Evolutionary conservation across 371 early-diverging fungal genomes (phyloP).

Genomic region (Rhizopus microsporus): DNA sequence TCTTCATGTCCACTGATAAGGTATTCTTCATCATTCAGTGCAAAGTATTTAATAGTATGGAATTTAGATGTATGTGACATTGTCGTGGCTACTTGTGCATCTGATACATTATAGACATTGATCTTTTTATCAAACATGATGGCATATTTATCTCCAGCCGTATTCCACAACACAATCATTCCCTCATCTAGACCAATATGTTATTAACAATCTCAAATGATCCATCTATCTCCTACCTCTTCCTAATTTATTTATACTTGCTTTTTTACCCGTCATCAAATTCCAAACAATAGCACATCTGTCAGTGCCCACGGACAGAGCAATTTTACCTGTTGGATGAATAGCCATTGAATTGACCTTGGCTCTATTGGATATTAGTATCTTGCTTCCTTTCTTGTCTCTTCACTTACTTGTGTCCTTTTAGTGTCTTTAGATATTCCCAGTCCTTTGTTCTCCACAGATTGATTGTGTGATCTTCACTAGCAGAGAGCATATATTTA

Average conservation of each 20-base stretch:
- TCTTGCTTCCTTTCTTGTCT: background rate
- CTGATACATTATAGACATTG: constrained; percentile 69
- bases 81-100: constrained; percentile 50
- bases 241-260: constrained; percentile 63
- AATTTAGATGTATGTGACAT: constrained; percentile 56
- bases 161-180: constrained; percentile 75
- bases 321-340: constrained; percentile 93
- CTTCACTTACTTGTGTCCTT: constrained; percentile 83
- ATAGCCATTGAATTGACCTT: constrained; percentile 77
- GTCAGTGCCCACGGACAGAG: constrained; percentile 82
- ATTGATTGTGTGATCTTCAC: constrained; percentile 87
- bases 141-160: constrained; percentile 73
- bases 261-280: constrained; percentile 82
- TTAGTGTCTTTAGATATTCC: constrained; percentile 89
- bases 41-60: constrained; percentile 51
- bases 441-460: constrained; percentile 94
- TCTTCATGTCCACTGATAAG: constrained; percentile 75
- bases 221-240: constrained; percentile 35
- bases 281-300: constrained; percentile 90
- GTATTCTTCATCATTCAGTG: constrained; percentile 52
- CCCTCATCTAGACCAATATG: constrained; percentile 46
- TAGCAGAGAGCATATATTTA: constrained; percentile 85
- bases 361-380: constrained; percentile 32
- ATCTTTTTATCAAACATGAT: constrained; percentile 74
- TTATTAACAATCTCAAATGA: background rate